These are phyloP conservation scores for Jaltomata sinuosa DNA, from an alignment of 257 asterid species.

Conservation along the genomic window DNA sequence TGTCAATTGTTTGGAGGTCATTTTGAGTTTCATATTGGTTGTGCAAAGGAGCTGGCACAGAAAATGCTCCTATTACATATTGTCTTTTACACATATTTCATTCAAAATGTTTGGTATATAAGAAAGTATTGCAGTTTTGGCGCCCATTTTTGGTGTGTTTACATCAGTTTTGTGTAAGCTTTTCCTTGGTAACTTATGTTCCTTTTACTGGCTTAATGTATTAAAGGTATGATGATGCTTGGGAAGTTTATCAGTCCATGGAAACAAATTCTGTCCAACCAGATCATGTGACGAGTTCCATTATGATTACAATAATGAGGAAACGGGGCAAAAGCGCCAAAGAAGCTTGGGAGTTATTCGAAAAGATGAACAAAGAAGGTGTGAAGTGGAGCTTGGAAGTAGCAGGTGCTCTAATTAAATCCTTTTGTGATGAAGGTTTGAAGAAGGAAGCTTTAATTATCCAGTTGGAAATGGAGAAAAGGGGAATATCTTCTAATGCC, in stretches of 20 bases:
- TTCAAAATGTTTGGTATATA: background rate
- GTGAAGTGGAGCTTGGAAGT: constrained; percentile 79
- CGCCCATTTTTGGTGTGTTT: background rate
- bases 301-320: constrained; percentile 77
- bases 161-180: background rate
- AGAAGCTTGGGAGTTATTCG: constrained; percentile 73
- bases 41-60: background rate
- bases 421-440: constrained; percentile 87
- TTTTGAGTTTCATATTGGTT: background rate
- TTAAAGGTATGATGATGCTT: constrained; percentile 78
- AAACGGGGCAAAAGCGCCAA: constrained; percentile 63
- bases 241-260: constrained; percentile 60
- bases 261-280: constrained; percentile 54
- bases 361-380: constrained; percentile 56
- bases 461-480: constrained; percentile 79
- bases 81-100: background rate
- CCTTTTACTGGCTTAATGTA: background rate
- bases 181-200: background rate
- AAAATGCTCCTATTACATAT: background rate
- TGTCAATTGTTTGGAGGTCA: background rate
- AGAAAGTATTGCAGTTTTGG: background rate
- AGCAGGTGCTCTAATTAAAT: constrained; percentile 74
- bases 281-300: constrained; percentile 75
- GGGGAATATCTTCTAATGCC: constrained; percentile 67
- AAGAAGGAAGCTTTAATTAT: constrained; percentile 75